These are phyloP conservation scores for Leonotis leonurus DNA, from an alignment of 257 asterid species.

Conservation along the genomic window DNA sequence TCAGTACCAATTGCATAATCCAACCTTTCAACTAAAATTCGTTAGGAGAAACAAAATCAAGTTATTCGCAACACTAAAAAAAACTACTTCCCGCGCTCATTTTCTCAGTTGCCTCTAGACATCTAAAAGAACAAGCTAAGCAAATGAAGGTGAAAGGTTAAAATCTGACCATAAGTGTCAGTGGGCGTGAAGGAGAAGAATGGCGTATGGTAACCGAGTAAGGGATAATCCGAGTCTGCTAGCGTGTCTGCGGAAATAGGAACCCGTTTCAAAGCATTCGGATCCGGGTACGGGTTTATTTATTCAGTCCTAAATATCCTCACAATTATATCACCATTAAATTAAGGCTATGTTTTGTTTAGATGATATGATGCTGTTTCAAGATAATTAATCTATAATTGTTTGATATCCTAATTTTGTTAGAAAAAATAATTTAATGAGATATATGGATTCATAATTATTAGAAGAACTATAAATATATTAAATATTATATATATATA, in stretches of 20 bases:
- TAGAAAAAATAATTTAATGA: no score
- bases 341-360: no score
- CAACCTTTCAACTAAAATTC: not conserved
- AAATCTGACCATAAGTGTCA: conserved; percentile 5
- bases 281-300: not conserved
- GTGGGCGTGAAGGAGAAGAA: not conserved
- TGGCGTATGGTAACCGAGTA: not conserved
- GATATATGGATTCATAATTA: no score
- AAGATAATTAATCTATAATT: no score
- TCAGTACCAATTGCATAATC: not conserved
- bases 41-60: not conserved
- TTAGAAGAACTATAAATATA: no score
- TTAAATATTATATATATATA: no score
- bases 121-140: not conserved
- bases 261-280: not conserved
- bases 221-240: no score
- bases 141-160: not conserved
- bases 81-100: not conserved
- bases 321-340: no score
- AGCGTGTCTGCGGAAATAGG: not conserved
- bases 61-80: not conserved
- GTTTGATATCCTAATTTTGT: no score
- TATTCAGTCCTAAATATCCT: not conserved
- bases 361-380: no score
- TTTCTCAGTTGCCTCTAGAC: not conserved